Evolutionary conservation across 169 alveolate genomes (phyloP).

Genomic region (Plasmodium blacklocki): DNA sequence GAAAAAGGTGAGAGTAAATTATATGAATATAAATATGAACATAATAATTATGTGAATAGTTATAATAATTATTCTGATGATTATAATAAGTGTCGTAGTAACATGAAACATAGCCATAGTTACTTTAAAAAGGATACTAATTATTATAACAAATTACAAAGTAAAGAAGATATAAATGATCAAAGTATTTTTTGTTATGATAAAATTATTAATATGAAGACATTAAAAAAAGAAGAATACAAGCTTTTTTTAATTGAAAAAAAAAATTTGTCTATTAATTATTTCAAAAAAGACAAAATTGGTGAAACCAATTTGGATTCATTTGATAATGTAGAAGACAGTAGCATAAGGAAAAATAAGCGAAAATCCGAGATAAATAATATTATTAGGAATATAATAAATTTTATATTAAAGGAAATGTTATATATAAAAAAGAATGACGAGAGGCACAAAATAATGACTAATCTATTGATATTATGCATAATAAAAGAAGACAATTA

Average conservation of each 20-base stretch:
- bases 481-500: slow-evolving; percentile 63
- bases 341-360: background rate
- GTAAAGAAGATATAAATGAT: background rate
- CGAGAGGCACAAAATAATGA: slow-evolving; percentile 64
- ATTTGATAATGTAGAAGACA: background rate
- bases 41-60: background rate
- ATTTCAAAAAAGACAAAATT: background rate
- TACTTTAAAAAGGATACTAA: background rate
- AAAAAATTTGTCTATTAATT: background rate
- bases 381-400: slow-evolving; percentile 69
- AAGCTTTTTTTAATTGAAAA: slow-evolving; percentile 22
- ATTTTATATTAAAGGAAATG: slow-evolving; percentile 70
- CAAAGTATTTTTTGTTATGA: slow-evolving; percentile 20
- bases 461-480: slow-evolving; percentile 49
- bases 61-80: background rate
- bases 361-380: slow-evolving; percentile 53
- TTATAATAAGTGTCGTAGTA: background rate
- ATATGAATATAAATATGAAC: background rate
- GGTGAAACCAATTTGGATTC: background rate
- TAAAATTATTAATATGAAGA: slow-evolving; percentile 28
- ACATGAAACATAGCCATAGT: background rate
- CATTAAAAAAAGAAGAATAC: slow-evolving; percentile 58
- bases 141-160: background rate
- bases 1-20: background rate
- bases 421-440: slow-evolving; percentile 64